phyloP scores from a whole-genome alignment of 2,329 filamentous ascomycete genomes.

The Trichoderma sp. region DNA sequence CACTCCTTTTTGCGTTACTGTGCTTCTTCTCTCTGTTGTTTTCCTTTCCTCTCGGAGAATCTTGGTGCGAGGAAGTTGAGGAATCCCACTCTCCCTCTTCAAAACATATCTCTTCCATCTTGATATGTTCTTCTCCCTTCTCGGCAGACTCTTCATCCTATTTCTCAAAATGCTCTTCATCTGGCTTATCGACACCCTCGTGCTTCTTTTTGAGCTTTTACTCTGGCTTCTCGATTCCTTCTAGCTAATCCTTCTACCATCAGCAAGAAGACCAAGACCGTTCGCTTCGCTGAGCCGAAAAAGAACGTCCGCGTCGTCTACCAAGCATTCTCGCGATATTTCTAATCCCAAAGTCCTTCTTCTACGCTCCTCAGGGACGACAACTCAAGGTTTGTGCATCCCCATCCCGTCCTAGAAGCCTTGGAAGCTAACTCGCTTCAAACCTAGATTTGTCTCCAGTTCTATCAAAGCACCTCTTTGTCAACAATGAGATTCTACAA shows the following conservation, averaged over 20 bases:
- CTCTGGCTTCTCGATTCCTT: not conserved
- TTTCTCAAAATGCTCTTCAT: not conserved
- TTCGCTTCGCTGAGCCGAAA: not conserved
- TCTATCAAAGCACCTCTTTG: not conserved
- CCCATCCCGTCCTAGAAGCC: not conserved
- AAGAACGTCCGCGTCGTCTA: not conserved
- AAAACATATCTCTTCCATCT: not conserved
- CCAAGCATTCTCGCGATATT: not conserved
- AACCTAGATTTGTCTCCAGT: not conserved
- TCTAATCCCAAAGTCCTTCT: not conserved
- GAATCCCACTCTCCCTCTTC: not conserved
- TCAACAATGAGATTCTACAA: not conserved
- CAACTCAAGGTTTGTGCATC: too few species aligned
- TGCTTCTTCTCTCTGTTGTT: not conserved
- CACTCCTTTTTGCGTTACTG: not conserved
- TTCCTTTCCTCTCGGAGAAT: not conserved
- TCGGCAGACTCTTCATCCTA: not conserved
- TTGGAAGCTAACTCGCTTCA: not conserved
- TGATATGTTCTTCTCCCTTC: not conserved
- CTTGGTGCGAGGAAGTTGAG: not conserved
- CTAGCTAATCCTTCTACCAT: not conserved
- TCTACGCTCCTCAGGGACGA: not conserved
- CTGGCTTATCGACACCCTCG: not conserved
- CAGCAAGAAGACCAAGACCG: not conserved
- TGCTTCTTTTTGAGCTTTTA: not conserved